Percentiles rank a stretch among this genome's conserved stretches.
Conservation (phyloP, 2,329 filamentous ascomycete genomes). For the Aspergillus sp. region DNA sequence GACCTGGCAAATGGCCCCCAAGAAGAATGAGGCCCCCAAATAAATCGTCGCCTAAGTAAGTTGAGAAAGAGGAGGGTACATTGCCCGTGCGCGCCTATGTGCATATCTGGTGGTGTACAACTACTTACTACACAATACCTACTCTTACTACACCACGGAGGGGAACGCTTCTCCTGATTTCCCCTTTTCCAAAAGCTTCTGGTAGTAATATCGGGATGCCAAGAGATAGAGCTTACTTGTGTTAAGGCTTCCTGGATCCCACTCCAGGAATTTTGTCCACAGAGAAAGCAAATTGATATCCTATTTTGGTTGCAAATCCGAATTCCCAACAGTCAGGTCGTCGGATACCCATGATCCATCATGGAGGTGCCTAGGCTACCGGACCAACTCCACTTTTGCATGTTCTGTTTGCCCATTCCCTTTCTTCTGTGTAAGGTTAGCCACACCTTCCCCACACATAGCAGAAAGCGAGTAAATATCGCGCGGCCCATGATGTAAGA, state of each 20-base stretch:
- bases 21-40: conserved; percentile 5
- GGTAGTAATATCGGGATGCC: not conserved
- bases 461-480: not conserved
- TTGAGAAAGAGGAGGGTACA: not conserved
- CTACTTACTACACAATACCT: not conserved
- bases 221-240: not conserved
- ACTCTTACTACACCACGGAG: not conserved
- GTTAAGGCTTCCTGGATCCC: not conserved
- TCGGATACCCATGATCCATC: not conserved
- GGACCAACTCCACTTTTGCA: not conserved
- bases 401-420: conserved; percentile 1
- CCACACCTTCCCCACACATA: conserved; percentile 1
- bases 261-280: not conserved
- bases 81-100: not conserved
- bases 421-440: not conserved
- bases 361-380: not conserved
- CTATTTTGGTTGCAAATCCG: not conserved
- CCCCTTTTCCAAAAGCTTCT: not conserved
- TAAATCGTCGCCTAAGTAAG: not conserved
- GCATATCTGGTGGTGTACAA: not conserved
- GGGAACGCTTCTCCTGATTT: not conserved
- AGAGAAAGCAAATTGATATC: not conserved
- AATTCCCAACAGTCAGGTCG: not conserved
- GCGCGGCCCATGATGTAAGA: conserved; percentile 1
- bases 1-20: conserved; percentile 7